These are phyloP conservation scores for Elsinoe necatrix DNA, from an alignment of 2,329 filamentous ascomycete species.

Conservation along the genomic window DNA sequence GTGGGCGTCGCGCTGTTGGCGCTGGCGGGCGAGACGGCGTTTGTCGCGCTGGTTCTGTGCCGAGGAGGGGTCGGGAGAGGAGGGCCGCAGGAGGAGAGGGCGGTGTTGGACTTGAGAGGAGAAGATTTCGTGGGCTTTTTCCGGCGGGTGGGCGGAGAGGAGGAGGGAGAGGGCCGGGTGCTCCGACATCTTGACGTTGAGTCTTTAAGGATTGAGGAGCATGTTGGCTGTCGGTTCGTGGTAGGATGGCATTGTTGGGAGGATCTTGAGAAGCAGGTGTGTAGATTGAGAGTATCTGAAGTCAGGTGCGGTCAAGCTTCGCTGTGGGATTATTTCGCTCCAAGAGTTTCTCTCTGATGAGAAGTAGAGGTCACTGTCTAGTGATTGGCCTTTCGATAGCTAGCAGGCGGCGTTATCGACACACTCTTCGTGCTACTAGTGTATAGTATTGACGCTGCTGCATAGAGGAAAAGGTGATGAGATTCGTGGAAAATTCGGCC, in stretches of 20 bases:
- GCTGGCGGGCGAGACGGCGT: conserved; percentile 29
- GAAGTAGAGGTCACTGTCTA: too few relatives aligned
- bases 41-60: conserved; percentile 46
- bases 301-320: conserved; percentile 3
- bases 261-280: neutral
- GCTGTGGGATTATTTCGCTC: neutral
- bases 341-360: too few relatives aligned
- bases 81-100: conserved; percentile 68
- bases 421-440: too few relatives aligned
- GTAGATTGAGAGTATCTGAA: too few relatives aligned
- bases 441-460: too few relatives aligned
- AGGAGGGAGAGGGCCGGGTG: conserved; percentile 53
- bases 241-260: neutral
- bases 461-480: too few relatives aligned
- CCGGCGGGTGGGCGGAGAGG: conserved; percentile 66
- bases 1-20: neutral
- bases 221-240: neutral
- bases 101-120: conserved; percentile 75
- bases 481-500: too few relatives aligned
- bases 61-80: conserved; percentile 51
- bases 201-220: neutral
- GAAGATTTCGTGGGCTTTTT: conserved; percentile 63
- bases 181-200: neutral
- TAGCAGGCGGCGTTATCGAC: too few relatives aligned
- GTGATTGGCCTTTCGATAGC: too few relatives aligned